Evolutionary conservation across 768 basidiomycete species (phyloP).

Genomic region (Leccinum imitatum): DNA sequence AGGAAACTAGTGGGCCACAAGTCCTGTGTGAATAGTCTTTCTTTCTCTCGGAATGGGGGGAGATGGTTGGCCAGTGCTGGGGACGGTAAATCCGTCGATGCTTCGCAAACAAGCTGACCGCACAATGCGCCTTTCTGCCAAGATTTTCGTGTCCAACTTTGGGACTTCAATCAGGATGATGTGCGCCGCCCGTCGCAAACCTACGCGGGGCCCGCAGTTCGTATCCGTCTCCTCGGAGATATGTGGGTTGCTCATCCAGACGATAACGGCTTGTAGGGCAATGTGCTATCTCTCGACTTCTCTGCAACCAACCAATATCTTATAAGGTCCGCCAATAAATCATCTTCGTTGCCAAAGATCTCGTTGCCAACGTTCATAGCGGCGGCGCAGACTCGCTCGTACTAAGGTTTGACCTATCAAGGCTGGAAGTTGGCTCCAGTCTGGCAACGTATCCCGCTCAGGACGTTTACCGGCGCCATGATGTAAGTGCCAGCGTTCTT

Average conservation of each 20-base stretch:
- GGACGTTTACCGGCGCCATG: conserved; percentile 33
- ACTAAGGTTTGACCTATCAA: conserved; percentile 53
- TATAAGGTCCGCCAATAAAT: conserved; percentile 52
- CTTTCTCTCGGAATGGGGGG: conserved; percentile 59
- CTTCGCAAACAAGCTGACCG: conserved; percentile 12
- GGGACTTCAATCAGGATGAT: conserved; percentile 68
- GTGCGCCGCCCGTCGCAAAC: conserved; percentile 41
- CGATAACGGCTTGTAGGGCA: conserved; percentile 46
- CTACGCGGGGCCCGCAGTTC: conserved; percentile 46
- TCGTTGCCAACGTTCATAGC: conserved; percentile 32
- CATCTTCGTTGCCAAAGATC: conserved; percentile 14
- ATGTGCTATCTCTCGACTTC: conserved; percentile 70
- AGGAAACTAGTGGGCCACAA: conserved; percentile 45
- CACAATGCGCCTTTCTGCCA: conserved; percentile 8
- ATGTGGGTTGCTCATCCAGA: conserved; percentile 9
- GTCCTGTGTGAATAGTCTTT: conserved; percentile 65
- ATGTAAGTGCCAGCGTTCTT: conserved; percentile 22
- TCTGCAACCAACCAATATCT: conserved; percentile 64
- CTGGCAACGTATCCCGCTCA: conserved; percentile 16
- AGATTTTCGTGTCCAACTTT: conserved; percentile 59
- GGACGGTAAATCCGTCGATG: conserved; percentile 49
- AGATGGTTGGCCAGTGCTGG: conserved; percentile 68
- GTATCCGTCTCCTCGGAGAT: conserved; percentile 31
- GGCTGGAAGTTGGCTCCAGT: conserved; percentile 26
- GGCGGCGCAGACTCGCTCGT: conserved; percentile 55